These are phyloP conservation scores for Groenewaldozyma salmanticensis DNA, from an alignment of 805 yeast genomes.

Conservation along the genomic window DNA sequence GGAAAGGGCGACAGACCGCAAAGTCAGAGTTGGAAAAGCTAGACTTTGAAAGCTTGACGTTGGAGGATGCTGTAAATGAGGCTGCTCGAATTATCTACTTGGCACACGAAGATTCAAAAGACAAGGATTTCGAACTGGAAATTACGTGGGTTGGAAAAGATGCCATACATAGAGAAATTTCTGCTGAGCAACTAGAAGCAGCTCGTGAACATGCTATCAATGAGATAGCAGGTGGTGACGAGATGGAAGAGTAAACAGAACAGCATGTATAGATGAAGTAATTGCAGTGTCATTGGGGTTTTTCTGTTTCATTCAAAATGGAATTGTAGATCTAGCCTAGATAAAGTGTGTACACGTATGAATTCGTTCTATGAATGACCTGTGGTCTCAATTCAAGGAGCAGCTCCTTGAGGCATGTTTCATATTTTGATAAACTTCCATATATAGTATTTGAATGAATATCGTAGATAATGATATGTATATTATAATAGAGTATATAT, in stretches of 20 bases:
- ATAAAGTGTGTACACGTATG: no score
- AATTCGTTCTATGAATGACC: no score
- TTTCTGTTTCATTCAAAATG: not conserved
- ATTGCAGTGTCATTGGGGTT: not conserved
- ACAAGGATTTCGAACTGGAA: constrained; percentile 93
- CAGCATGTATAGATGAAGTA: not conserved
- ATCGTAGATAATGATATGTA: no score
- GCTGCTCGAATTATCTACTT: constrained; percentile 89
- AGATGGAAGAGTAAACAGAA: constrained; percentile 41
- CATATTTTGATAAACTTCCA: no score
- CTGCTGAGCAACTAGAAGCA: constrained; percentile 67
- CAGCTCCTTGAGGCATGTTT: not conserved
- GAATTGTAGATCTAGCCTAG: not conserved
- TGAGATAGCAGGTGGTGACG: constrained; percentile 70
- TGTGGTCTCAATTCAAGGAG: no score
- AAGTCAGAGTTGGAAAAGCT: constrained; percentile 92
- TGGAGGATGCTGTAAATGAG: constrained; percentile 77
- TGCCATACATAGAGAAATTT: constrained; percentile 59
- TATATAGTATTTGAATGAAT: no score
- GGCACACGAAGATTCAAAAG: constrained; percentile 97
- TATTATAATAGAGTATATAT: no score
- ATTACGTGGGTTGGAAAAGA: constrained; percentile 81
- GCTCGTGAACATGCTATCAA: constrained; percentile 79
- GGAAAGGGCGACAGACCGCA: constrained; percentile 98
- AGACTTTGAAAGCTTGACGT: constrained; percentile 57